A percentile compares a stretch with the other conserved stretches of the same genome.
Conservation (phyloP, 495 filamentous ascomycete genomes). For the Tuber umbilicatum region DNA sequence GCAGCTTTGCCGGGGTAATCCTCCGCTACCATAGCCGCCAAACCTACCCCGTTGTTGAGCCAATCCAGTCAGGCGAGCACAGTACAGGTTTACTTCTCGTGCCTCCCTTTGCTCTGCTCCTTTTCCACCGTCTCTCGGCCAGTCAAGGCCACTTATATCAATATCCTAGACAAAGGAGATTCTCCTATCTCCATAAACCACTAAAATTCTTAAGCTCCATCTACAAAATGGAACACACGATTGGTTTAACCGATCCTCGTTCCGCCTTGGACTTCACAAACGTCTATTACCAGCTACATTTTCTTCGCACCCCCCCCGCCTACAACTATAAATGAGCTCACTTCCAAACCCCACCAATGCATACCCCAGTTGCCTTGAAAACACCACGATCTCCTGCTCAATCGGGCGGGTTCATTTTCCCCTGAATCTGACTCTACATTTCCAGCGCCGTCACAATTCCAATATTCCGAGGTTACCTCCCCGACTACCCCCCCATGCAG, state of each 20-base stretch:
- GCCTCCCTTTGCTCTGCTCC: background rate
- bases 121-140: background rate
- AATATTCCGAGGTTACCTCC: conserved; percentile 59
- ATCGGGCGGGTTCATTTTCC: conserved; percentile 98
- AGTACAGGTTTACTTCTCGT: background rate
- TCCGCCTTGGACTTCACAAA: conserved; percentile 83
- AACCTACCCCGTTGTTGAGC: background rate
- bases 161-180: background rate
- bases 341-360: conserved; percentile 7
- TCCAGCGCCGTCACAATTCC: conserved; percentile 76
- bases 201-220: background rate
- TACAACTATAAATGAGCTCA: conserved; percentile 1
- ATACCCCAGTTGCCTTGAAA: conserved; percentile 74
- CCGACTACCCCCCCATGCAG: conserved; percentile 86
- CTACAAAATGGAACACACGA: conserved; percentile 71
- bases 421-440: conserved; percentile 77
- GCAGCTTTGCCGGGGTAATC: background rate
- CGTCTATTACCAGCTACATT: conserved; percentile 96
- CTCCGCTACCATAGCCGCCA: background rate
- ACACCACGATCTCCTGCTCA: conserved; percentile 96
- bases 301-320: conserved; percentile 23
- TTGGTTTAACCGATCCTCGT: conserved; percentile 74
- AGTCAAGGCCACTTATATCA: background rate
- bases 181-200: background rate
- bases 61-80: background rate